phyloP scores from a whole-genome alignment of 2,329 filamentous ascomycete genomes.

The Aspergillus sp. region DNA sequence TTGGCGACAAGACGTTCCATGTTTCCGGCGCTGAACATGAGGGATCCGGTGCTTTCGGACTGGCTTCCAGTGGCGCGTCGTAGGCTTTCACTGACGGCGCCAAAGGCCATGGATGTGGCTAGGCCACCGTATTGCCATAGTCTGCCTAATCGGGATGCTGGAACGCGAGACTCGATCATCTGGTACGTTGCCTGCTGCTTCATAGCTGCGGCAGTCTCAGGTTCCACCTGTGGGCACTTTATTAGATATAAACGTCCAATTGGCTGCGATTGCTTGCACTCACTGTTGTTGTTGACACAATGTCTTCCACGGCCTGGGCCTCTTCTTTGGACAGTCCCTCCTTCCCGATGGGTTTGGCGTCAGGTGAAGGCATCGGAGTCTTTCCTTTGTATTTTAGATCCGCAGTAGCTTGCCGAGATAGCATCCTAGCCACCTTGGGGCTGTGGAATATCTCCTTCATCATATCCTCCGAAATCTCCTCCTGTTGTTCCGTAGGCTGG shows the following conservation, averaged over 20 bases:
- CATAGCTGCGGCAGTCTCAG: conserved; percentile 22
- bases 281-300: conserved; percentile 16
- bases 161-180: conserved; percentile 85
- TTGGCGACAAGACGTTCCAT: conserved; percentile 92
- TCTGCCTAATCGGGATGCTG: conserved; percentile 80
- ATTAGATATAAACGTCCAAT: conserved; percentile 11
- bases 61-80: conserved; percentile 74
- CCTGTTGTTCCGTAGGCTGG: conserved; percentile 36
- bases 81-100: conserved; percentile 81
- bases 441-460: conserved; percentile 65
- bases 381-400: conserved; percentile 8
- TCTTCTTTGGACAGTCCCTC: conserved; percentile 44
- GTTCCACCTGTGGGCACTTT: conserved; percentile 13
- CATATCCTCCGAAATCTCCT: conserved; percentile 59
- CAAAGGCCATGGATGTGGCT: conserved; percentile 92
- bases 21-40: conserved; percentile 85
- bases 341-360: conserved; percentile 22
- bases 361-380: background rate
- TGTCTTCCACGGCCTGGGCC: conserved; percentile 17
- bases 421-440: conserved; percentile 57
- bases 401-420: conserved; percentile 49
- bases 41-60: conserved; percentile 63
- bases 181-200: conserved; percentile 57
- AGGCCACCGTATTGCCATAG: conserved; percentile 95
- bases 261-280: conserved; percentile 2